A percentile compares a stretch with the other conserved stretches of the same genome.
phyloP scores from a whole-genome alignment of 306 rosid genomes.

The Mucuna pruriens region DNA sequence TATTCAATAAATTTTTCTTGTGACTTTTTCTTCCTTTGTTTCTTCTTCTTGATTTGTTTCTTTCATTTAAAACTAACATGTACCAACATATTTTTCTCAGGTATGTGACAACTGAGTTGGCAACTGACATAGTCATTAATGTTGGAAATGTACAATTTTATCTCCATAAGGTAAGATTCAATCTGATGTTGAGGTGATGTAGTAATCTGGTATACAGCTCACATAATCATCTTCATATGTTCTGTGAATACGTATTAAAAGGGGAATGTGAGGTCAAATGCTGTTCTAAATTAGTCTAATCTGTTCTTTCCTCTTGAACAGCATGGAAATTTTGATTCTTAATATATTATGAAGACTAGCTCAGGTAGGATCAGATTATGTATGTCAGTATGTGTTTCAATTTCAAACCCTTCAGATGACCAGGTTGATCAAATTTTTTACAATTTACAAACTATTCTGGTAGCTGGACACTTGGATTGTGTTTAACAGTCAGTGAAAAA shows the following conservation, averaged over 20 bases:
- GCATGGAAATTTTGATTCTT: not conserved
- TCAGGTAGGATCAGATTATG: not conserved
- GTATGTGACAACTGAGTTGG: slow-evolving; percentile 78
- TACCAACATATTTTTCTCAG: slow-evolving; percentile 49
- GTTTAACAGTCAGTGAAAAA: not conserved
- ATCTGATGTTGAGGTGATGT: slow-evolving; percentile 30
- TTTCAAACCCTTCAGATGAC: not conserved
- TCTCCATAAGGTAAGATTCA: slow-evolving; percentile 84
- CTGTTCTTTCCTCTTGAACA: not conserved
- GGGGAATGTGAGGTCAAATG: not conserved
- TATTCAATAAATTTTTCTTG: not conserved
- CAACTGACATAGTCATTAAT: slow-evolving; percentile 70
- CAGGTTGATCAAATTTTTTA: not conserved
- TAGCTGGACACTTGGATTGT: not conserved
- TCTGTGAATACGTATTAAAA: not conserved
- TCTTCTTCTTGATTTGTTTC: not conserved
- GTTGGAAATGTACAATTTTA: slow-evolving; percentile 79
- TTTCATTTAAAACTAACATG: slow-evolving; percentile 28
- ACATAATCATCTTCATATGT: not conserved
- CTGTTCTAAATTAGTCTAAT: not conserved
- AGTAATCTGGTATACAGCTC: slow-evolving; percentile 5
- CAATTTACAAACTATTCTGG: not conserved
- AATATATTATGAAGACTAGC: not conserved
- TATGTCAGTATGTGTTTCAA: not conserved
- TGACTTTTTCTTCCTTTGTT: not conserved